Conservation (phyloP, 1,284 basidiomycete genomes). For the Leccinum variabile region DNA sequence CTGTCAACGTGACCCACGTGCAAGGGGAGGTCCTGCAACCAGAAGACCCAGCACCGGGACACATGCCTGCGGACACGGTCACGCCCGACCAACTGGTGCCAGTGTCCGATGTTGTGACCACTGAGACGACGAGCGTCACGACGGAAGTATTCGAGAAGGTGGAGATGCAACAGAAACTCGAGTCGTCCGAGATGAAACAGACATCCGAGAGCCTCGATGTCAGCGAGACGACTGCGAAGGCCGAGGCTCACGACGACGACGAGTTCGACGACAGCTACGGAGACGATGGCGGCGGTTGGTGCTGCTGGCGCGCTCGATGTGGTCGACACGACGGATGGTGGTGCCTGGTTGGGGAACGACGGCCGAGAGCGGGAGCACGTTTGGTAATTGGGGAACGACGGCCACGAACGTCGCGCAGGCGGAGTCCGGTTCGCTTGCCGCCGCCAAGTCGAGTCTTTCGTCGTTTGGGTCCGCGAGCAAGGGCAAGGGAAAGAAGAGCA, state of each 20-base stretch:
- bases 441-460: no score
- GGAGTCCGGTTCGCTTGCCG: no score
- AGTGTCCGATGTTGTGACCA: not conserved
- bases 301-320: not conserved
- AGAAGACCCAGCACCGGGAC: slow-evolving; percentile 14
- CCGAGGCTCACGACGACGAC: not conserved
- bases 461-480: no score
- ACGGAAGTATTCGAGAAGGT: not conserved
- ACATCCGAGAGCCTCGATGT: not conserved
- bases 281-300: not conserved
- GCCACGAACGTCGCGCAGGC: not conserved
- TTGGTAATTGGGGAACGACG: not conserved
- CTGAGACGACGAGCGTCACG: not conserved
- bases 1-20: slow-evolving; percentile 13
- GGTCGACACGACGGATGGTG: not conserved
- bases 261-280: not conserved
- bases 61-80: slow-evolving; percentile 31
- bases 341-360: not conserved
- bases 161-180: not conserved
- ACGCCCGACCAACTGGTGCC: slow-evolving; percentile 22
- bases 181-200: not conserved
- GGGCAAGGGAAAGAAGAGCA: no score
- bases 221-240: not conserved
- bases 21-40: not conserved
- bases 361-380: no score